Conservation (phyloP, 1,284 basidiomycete species). For the Moniliella sp. region DNA sequence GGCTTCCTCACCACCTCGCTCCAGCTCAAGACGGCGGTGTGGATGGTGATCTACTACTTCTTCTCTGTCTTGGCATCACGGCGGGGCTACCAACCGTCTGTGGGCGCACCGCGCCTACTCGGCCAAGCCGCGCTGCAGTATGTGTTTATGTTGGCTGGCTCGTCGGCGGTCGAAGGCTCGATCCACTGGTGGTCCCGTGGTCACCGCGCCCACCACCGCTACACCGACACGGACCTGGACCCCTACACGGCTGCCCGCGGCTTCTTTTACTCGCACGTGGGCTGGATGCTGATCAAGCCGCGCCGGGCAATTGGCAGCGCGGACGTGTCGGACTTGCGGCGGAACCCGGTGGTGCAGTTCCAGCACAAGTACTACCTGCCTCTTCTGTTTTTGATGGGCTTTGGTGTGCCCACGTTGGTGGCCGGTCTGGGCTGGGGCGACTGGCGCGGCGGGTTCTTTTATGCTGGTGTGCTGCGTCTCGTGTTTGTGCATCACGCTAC, state of each 20-base stretch:
- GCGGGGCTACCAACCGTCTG: constrained; percentile 29
- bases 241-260: no score
- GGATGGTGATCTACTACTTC: constrained; percentile 26
- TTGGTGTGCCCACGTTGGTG: constrained; percentile 25
- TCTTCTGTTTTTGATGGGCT: constrained; percentile 27
- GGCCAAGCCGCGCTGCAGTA: constrained; percentile 28
- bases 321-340: constrained; percentile 27
- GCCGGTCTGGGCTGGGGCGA: constrained; percentile 31
- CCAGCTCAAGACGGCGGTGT: constrained; percentile 11
- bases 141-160: constrained; percentile 27
- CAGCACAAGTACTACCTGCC: constrained; percentile 31
- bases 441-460: constrained; percentile 33
- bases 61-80: constrained; percentile 29
- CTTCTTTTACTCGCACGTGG: no score
- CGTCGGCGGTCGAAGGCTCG: constrained; percentile 27
- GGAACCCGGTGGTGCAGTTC: constrained; percentile 29
- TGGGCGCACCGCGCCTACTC: no score
- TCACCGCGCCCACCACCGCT: constrained; percentile 33
- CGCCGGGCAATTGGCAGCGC: constrained; percentile 31
- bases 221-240: constrained; percentile 33
- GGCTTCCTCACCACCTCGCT: constrained; percentile 20
- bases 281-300: constrained; percentile 33
- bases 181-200: constrained; percentile 33
- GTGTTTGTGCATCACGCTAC: constrained; percentile 33
- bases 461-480: constrained; percentile 24